Base-by-base conservation (phyloP, 2,329 filamentous ascomycete species). In the Fusarium chlamydosporum region DNA sequence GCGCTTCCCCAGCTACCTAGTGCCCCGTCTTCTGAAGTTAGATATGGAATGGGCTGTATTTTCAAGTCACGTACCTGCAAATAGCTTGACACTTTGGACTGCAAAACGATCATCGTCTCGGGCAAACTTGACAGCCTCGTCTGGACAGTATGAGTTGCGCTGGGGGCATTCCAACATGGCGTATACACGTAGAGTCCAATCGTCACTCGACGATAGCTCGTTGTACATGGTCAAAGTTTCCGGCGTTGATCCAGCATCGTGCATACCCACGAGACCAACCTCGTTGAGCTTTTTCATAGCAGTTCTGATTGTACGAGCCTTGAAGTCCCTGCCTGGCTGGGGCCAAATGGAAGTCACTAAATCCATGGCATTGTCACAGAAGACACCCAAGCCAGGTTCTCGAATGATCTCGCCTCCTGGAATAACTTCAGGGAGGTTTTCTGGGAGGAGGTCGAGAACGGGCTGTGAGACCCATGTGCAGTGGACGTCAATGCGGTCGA, bases 351-450 rank as follows among this genome's bases (percentile, higher is more conserved):
- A 78, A 58, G 82, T 80, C 35, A 91, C 82, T 51, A 89, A 76
- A 42, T 89, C 87, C 85, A 92, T 91, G 26, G 90, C 89, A 73
- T 92, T 92, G 76, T 92, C 90, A 74, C 90, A 92, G 70, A 92
- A 92, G 11, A 92, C 89, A 41, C 90, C 90, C 72, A 85, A 82
- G 0, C 88, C 88, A 1, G 89, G 89, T 5, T 86, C 79, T 31
- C 84, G 82, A 15, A 90, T 76, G 12, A 91, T 84, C 61, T 91
- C 88, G 3, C 90, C 90, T 12, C 89, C 90, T 2, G 88, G 87
- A 3, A 89, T 76, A 7, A 86, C 75, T 57, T 86, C 83, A 3
- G 83, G 80, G 27, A 85, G 67, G 10, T 85, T 82, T 2, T 79
- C 71, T 1, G 89, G 85, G 7, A 92, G 83, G 3, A 92, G 81